Conservation (phyloP, 441 rosid genomes). For the Corymbia calophylla region DNA sequence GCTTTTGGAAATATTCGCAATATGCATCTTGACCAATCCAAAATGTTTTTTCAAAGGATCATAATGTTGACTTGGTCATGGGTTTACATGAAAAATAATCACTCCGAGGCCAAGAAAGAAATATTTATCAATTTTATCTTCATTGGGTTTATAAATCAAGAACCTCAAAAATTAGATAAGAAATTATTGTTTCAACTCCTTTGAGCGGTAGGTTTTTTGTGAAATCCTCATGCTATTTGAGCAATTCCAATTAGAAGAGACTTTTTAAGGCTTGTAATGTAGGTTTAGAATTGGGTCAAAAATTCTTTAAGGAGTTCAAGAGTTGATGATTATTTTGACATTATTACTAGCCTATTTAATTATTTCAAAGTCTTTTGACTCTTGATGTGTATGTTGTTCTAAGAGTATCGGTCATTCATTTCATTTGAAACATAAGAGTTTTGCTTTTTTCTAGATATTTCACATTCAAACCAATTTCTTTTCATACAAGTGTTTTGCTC, state of each 20-base stretch:
- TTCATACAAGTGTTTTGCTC: no score
- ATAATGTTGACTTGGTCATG: neutral
- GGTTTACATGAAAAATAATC: neutral
- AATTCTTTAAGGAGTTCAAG: neutral
- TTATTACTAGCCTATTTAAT: neutral
- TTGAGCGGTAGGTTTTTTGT: neutral
- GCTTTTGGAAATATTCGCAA: neutral
- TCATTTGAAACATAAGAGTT: no score
- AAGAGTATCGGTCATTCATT: neutral
- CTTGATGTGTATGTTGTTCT: neutral
- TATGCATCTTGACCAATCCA: neutral
- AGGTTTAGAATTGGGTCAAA: neutral
- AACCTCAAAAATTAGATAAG: neutral
- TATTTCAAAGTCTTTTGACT: neutral
- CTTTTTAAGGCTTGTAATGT: neutral
- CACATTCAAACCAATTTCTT: no score
- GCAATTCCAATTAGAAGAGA: accelerated
- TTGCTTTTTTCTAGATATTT: no score
- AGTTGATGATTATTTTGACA: neutral
- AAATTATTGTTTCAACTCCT: neutral
- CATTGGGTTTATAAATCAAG: neutral
- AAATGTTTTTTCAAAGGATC: no score
- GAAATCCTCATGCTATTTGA: neutral
- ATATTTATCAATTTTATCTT: no score
- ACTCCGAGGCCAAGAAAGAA: neutral